Evolutionary conservation across 345 rosid genomes (phyloP), one percentile per base, ranked within the genome.

Genomic region (Balakata baccata): DNA sequence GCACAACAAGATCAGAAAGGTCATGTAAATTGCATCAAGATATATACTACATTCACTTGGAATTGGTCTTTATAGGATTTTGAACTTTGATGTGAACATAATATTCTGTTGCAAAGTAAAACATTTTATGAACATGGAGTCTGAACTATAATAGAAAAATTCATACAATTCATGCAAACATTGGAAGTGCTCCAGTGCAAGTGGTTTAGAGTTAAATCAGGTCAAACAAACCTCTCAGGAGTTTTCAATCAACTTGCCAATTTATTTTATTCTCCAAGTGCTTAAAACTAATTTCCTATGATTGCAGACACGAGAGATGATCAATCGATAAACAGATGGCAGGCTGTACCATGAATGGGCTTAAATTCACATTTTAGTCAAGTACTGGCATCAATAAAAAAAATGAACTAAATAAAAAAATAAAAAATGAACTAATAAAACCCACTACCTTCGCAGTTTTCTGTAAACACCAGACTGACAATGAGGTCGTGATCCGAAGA

Each of bases 1-100:
- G 68, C 25, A 64, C 72, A 10, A 70, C 22, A 69, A 70, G 23
- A 39, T 63, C 34, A 47, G 53, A 2, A 64, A 60, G 47, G 29
- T n/a, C 29, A 71, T 46, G 14, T 71, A 2, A 10, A 18, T 20
- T 20, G 39, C 41, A 22, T 67, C 43, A 16, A 67, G 7, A 41
- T 37, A 56, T 14, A 56, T 23, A 67, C 23, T 67, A 39, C 18
- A 11, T 29, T 14, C 45, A 14, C 45, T 13, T 16, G 23, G 22
- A 17, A 11, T 62, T 41, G 8, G 50, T 10, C 39, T 17, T 6
- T 2, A 38, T 63, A n/a, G 41, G 25, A n/a, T 18, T 41, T n/a
- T 63, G 23, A 38, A 41, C 43, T 13, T 12, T 0, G 63, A 58
- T 25, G 67, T n/a, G 6, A 17, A 39, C 46, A 10, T 11, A 64